Percentiles rank a stretch among this genome's conserved stretches.
These are phyloP conservation scores for Paramecium sonneborni DNA, from an alignment of 73 alveolate genomes.

Conservation along the genomic window DNA sequence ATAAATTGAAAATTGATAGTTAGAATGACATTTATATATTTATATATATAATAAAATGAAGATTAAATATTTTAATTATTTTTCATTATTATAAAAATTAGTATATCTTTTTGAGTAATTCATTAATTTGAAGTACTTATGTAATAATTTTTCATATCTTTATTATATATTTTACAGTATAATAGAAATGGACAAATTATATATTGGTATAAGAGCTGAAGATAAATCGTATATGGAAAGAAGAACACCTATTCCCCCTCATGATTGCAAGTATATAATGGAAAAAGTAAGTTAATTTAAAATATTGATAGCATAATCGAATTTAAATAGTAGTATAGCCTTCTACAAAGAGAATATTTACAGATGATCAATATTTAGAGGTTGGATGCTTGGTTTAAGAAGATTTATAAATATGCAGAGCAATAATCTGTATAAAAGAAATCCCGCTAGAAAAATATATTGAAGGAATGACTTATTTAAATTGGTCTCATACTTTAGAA, in stretches of 20 bases:
- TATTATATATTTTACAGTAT: not conserved
- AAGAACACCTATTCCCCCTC: conserved; percentile 85
- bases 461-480: conserved; percentile 76
- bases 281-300: conserved; percentile 55
- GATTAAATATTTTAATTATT: not conserved
- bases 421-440: conserved; percentile 85
- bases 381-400: conserved; percentile 82
- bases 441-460: conserved; percentile 71
- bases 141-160: not conserved
- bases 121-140: not conserved
- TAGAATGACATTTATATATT: not conserved
- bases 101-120: not conserved
- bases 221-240: conserved; percentile 85
- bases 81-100: not conserved
- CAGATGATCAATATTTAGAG: conserved; percentile 76
- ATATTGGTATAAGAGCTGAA: conserved; percentile 78
- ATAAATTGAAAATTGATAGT: not conserved
- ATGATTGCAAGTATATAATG: conserved; percentile 71
- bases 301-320: conserved; percentile 24
- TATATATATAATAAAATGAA: too few relatives aligned
- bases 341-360: conserved; percentile 77
- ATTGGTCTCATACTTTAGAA: conserved; percentile 84
- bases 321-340: conserved; percentile 80
- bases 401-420: conserved; percentile 76
- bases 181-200: conserved; percentile 37